Evolutionary conservation across 257 asterid species (phyloP).

Genomic region (Nicotiana tomentosiformis): DNA sequence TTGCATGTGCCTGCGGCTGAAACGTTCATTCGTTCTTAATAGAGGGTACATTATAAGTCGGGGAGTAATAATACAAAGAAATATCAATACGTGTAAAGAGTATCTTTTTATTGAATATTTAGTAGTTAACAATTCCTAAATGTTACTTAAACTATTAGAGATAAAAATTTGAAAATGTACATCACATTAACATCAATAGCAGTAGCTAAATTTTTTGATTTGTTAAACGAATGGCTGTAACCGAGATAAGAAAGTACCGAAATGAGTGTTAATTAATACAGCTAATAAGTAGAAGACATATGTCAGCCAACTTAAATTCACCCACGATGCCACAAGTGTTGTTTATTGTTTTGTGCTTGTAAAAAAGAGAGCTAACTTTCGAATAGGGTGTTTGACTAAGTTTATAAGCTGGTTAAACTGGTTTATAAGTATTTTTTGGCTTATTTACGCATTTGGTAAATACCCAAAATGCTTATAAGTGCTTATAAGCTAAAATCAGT

Average conservation of each 20-base stretch:
- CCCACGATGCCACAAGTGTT: not conserved
- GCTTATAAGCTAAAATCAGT: too few relatives aligned
- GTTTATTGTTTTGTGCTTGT: not conserved
- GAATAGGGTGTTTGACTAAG: too few relatives aligned
- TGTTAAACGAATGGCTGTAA: not conserved
- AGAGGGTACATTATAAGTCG: too few relatives aligned
- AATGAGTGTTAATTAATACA: not conserved
- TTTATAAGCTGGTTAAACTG: too few relatives aligned
- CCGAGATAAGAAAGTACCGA: not conserved
- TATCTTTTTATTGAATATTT: too few relatives aligned
- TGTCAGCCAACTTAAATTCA: not conserved
- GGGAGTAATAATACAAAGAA: too few relatives aligned
- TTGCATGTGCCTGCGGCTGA: not conserved
- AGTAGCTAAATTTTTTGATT: not conserved
- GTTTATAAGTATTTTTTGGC: too few relatives aligned
- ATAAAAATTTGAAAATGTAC: not conserved
- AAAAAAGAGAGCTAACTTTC: not conserved
- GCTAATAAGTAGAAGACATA: not conserved
- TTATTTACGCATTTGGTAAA: too few relatives aligned
- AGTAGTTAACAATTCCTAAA: too few relatives aligned
- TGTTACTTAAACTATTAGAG: too few relatives aligned
- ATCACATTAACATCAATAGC: not conserved
- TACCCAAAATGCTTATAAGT: too few relatives aligned
- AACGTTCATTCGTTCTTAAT: not conserved
- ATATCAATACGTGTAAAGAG: not conserved